phyloP scores from a whole-genome alignment of 2,329 filamentous ascomycete species.

The Penicillium sp. region DNA sequence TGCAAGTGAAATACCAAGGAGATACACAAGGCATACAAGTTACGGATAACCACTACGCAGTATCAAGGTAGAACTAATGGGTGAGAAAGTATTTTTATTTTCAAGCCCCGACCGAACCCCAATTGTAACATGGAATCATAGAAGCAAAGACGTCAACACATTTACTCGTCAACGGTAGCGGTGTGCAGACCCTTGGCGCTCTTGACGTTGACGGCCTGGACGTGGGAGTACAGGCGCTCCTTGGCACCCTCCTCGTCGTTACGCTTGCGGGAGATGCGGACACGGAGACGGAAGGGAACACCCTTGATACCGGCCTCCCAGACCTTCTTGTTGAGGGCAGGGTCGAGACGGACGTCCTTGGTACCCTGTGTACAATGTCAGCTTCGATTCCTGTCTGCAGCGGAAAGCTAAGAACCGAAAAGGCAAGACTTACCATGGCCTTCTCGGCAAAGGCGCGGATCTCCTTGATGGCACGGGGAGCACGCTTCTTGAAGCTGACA shows the following conservation, averaged over 20 bases:
- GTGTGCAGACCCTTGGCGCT: conserved; percentile 97
- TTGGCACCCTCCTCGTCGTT: conserved; percentile 99
- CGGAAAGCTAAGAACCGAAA: not conserved
- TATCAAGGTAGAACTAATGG: not conserved
- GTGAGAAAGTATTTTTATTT: conserved; percentile 26
- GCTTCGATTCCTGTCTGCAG: not conserved
- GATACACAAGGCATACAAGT: too few relatives aligned
- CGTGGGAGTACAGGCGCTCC: conserved; percentile 99
- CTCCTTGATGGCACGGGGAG: conserved; percentile 98
- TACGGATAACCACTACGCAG: not conserved
- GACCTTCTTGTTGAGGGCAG: conserved; percentile 99
- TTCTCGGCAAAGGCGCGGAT: conserved; percentile 89
- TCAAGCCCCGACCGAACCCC: conserved; percentile 26
- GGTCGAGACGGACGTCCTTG: conserved; percentile 94
- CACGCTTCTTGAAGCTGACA: conserved; percentile 99
- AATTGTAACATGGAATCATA: conserved; percentile 25
- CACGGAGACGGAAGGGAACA: conserved; percentile 91
- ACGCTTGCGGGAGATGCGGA: conserved; percentile 98
- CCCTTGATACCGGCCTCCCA: conserved; percentile 99
- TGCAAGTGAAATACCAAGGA: too few relatives aligned
- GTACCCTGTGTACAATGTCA: conserved; percentile 63
- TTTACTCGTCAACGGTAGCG: conserved; percentile 69
- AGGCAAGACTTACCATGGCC: conserved; percentile 81
- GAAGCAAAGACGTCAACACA: conserved; percentile 21
- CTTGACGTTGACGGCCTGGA: conserved; percentile 99